Evolutionary conservation across 192 early-diverging fungal genomes (phyloP), one percentile per base, ranked within the genome.

Genomic region (Chytriomyces sp.): DNA sequence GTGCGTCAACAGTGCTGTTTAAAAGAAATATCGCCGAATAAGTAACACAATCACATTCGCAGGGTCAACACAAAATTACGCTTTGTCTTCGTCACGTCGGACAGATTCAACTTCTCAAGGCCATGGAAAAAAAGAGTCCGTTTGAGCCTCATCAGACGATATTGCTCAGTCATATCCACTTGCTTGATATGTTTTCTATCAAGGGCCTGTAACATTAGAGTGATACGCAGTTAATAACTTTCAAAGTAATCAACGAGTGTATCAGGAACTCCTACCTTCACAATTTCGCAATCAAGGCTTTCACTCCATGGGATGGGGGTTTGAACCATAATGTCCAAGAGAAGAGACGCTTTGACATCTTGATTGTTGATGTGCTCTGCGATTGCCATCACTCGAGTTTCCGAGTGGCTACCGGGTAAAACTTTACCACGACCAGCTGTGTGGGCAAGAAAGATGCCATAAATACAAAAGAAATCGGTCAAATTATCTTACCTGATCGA

Each of bases 221-320:
- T 59, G 7, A n/a, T n/a, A 50, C 16, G 1, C 13, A 69, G 1
- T 28, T 43, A 35, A 35, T 13, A 57, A 57, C 53, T 57, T 57
- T 57, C 53, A 62, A 43, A 62, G 23, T 20, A 28, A 8, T 57
- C 69, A n/a, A 5, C 53, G 5, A 57, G 20, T 20, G 5, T 5
- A 13, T n/a, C 20, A 57, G 13, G 0, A 3, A 57, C 13, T 13
- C 53, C 3, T 20, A 74, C 78, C 64, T 65, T 44, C 49, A 77
- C 49, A 35, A 89, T 87, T 2, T 82, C 80, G 11, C 75, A 47
- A 28, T 86, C 89, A n/a, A 89, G 61, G 13, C 72, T 80, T 0
- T 73, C 46, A 6, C 86, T 84, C 92, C 92, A 93, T 5, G 91
- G 91, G 44, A 93, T 83, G 1, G 83, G 82, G 28, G 88, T 88